Percentiles rank a stretch among this genome's conserved stretches.
These are phyloP conservation scores for Geotrichum restrictum DNA, from an alignment of 1,139 yeast species.

Conservation along the genomic window DNA sequence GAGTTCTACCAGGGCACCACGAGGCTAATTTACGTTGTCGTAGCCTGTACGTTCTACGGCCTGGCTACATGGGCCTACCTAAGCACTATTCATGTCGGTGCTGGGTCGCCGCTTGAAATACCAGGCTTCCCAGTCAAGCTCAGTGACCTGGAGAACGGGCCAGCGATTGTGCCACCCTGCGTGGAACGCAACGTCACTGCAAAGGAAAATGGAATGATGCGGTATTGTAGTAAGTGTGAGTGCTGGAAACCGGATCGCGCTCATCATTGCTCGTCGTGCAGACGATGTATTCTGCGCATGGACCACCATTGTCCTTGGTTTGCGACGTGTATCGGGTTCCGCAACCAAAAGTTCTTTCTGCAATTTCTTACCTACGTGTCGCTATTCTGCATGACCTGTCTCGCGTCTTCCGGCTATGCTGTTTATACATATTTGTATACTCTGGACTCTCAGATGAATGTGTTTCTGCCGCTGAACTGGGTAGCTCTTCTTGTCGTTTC, in stretches of 20 bases:
- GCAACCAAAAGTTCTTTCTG: constrained; percentile 72
- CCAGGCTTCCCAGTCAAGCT: constrained; percentile 27
- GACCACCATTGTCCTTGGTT: constrained; percentile 98
- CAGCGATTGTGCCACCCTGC: constrained; percentile 39
- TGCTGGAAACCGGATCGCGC: constrained; percentile 90
- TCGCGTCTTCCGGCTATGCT: constrained; percentile 42
- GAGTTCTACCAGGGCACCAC: constrained; percentile 29
- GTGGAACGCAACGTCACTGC: constrained; percentile 40
- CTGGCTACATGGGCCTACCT: constrained; percentile 47
- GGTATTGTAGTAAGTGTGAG: constrained; percentile 68
- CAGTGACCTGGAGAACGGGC: constrained; percentile 28
- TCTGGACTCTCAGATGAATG: constrained; percentile 26
- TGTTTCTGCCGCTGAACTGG: constrained; percentile 54
- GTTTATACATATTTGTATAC: constrained; percentile 30
- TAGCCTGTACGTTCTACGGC: constrained; percentile 32
- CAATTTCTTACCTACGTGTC: constrained; percentile 66
- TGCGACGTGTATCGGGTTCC: constrained; percentile 78
- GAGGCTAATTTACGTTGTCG: constrained; percentile 25
- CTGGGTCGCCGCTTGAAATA: constrained; percentile 47
- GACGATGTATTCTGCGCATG: constrained; percentile 41
- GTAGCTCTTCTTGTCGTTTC: constrained; percentile 59
- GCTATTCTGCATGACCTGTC: constrained; percentile 46
- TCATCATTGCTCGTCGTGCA: constrained; percentile 43
- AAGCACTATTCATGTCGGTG: constrained; percentile 53
- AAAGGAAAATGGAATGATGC: constrained; percentile 46